Base-by-base conservation (phyloP, 129 eudicot genomes). In the Flaveria trinervia region DNA sequence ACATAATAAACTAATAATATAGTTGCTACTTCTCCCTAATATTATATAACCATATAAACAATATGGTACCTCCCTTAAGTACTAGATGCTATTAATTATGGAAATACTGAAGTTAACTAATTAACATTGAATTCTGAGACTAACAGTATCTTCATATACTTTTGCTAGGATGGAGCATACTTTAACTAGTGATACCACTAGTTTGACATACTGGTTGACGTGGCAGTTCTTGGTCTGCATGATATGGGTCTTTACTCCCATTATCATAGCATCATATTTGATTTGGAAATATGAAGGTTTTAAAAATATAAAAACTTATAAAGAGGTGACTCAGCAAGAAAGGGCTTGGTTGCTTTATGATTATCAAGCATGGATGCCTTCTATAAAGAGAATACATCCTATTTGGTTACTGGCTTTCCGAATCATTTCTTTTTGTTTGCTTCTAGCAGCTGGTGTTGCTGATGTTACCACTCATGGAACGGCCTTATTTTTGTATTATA, bases 291-390 rank as follows among this genome's bases (percentile, higher is more conserved):
- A 89, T 33, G 97, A 91, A 71, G 78, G 71, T 57, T 76, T 68
- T 5, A 65, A 52, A 30, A 52, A 62, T 51, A 75, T 71, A 52
- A 44, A 80, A 28, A 75, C 85, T 65, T 76, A 82, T 30, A 74
- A 68, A 65, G 83, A 83, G 65, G 68, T 65, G 66, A 57, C 71
- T 11, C 76, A 74, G 52, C 83, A 78, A 70, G 88, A 83, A 68
- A 70, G 81, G 41, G 82, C 73, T 55, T 70, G 86, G 72, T 57
- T 65, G 56, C 74, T 71, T 54, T 69, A 81, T 70, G 83, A 75
- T 60, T 81, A 77, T 76, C 89, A 81, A 72, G 92, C 89, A 61
- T 94, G 98, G 97, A 94, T 70, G 84, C 90, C 98, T 36, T 94
- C 92, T 84, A 70, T 89, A 20, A 83, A 89, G 68, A 80, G 61